Evolutionary conservation across 176 grass and related monocot genomes (phyloP), one percentile per base, ranked within the genome.

Genomic region (Metroxylon sagu): DNA sequence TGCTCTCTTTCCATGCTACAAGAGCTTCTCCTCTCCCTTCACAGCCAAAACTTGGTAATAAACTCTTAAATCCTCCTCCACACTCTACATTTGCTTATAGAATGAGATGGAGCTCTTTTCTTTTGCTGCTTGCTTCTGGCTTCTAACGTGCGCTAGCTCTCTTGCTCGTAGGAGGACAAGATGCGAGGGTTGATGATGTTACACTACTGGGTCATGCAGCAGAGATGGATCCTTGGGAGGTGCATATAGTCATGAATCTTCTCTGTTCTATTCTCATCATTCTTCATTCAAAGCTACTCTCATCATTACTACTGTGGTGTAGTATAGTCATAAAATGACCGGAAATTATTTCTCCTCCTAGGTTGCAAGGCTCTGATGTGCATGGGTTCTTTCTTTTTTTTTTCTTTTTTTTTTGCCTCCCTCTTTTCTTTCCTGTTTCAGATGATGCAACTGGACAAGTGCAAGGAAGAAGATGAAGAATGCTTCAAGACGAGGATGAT

Each of bases 401-500:
- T 12, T 43, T 43, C 8, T 53, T 53, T 28, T 12, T 16, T 23
- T 23, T 23, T 23, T 23, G 21, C 21, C 21, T 23, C 21, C 21
- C 1, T 26, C 8, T 28, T 28, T 53, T 53, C 16, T 29, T 26
- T 4, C 16, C 21, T 39, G 53, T 48, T 54, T 53, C 68, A 82
- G 80, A 16, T 31, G 19, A 21, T 29, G 52, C 74, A 48, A 16
- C 19, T 59, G 39, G 78, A 57, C 16, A 67, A n/a, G 1, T 72
- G 78, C 59, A 43, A 31, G 59, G 70, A 64, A 18, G 29, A 64
- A 8, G 31, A 30, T 23, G 75, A 72, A 2, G 76, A 70, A 26
- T 88, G 85, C 80, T 0, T 76, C 59, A 50, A 83, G 76, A 72
- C 72, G 80, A 64, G 80, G 68, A 64, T 83, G 59, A 73, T 88